Percentiles rank a stretch among this genome's conserved stretches.
phyloP scores from a whole-genome alignment of 2,329 filamentous ascomycete genomes.

The Pseudocercospora pini-densiflorae region DNA sequence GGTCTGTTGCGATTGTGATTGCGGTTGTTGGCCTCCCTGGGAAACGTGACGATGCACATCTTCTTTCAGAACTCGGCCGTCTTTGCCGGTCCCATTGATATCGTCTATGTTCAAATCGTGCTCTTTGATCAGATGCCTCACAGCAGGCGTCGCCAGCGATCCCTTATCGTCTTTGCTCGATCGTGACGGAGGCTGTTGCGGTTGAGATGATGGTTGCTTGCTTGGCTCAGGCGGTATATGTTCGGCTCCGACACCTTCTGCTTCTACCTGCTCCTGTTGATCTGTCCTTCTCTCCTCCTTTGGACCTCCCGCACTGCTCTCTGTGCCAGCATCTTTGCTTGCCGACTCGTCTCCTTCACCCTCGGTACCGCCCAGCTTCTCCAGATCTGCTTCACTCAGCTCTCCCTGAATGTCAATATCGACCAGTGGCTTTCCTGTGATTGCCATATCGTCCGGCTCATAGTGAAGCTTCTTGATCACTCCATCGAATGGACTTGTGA shows the following conservation, averaged over 20 bases:
- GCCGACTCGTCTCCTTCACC: constrained; percentile 27
- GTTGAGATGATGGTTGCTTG: constrained; percentile 1
- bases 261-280: constrained; percentile 26
- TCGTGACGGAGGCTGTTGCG: constrained; percentile 21
- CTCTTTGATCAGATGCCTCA: constrained; percentile 84
- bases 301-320: constrained; percentile 11
- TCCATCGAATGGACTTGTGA: constrained; percentile 92
- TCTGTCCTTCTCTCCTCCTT: constrained; percentile 18
- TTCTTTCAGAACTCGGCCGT: constrained; percentile 90
- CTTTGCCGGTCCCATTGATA: constrained; percentile 82
- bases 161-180: constrained; percentile 65
- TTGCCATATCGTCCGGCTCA: constrained; percentile 93
- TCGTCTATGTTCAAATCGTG: constrained; percentile 76
- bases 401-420: constrained; percentile 92
- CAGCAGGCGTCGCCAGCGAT: constrained; percentile 85
- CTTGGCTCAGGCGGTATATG: constrained; percentile 14
- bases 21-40: constrained; percentile 47
- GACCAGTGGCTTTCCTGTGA: constrained; percentile 87
- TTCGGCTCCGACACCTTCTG: constrained; percentile 23
- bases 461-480: constrained; percentile 97
- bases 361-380: constrained; percentile 40
- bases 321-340: constrained; percentile 24
- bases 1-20: constrained; percentile 28
- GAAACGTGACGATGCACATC: constrained; percentile 66
- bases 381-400: constrained; percentile 65